Conservation (phyloP, 1,284 basidiomycete genomes). For the Sporisorium scitamineum region DNA sequence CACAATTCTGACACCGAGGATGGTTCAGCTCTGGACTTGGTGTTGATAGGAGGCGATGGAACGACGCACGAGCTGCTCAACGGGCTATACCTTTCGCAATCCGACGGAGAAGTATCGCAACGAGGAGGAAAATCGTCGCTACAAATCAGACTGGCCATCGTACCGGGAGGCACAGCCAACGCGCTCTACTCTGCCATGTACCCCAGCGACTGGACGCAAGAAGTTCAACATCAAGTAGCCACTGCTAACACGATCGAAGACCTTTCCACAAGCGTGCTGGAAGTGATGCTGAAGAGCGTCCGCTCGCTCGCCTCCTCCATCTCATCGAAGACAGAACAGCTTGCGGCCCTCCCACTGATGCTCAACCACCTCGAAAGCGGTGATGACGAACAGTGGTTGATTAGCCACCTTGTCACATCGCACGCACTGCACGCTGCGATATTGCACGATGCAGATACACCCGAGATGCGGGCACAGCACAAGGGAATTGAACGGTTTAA, state of each 20-base stretch:
- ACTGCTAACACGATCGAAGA: background rate
- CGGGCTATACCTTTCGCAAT: slow-evolving; percentile 32
- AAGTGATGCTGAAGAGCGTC: slow-evolving; percentile 24
- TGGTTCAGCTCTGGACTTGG: slow-evolving; percentile 17
- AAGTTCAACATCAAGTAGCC: slow-evolving; percentile 24
- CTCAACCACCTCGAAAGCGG: slow-evolving; percentile 8
- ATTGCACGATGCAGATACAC: slow-evolving; percentile 74
- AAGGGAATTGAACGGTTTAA: slow-evolving; percentile 88
- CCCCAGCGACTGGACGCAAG: slow-evolving; percentile 68
- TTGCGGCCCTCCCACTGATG: slow-evolving; percentile 19
- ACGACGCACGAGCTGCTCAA: slow-evolving; percentile 68
- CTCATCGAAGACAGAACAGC: background rate
- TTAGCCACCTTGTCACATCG: slow-evolving; percentile 72
- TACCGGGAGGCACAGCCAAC: slow-evolving; percentile 91
- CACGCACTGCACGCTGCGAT: slow-evolving; percentile 86
- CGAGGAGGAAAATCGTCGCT: slow-evolving; percentile 1
- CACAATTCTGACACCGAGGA: no score
- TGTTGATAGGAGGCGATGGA: slow-evolving; percentile 68
- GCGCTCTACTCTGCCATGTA: slow-evolving; percentile 79
- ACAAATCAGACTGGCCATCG: slow-evolving; percentile 66
- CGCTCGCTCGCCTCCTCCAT: slow-evolving; percentile 2
- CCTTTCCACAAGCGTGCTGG: background rate
- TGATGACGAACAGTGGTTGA: slow-evolving; percentile 22
- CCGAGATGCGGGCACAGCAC: slow-evolving; percentile 74
- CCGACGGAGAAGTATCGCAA: background rate